A percentile compares a stretch with the other conserved stretches of the same genome.
Conservation (phyloP, 108 stramenopile species). For the Hondaea fermentalgiana region DNA sequence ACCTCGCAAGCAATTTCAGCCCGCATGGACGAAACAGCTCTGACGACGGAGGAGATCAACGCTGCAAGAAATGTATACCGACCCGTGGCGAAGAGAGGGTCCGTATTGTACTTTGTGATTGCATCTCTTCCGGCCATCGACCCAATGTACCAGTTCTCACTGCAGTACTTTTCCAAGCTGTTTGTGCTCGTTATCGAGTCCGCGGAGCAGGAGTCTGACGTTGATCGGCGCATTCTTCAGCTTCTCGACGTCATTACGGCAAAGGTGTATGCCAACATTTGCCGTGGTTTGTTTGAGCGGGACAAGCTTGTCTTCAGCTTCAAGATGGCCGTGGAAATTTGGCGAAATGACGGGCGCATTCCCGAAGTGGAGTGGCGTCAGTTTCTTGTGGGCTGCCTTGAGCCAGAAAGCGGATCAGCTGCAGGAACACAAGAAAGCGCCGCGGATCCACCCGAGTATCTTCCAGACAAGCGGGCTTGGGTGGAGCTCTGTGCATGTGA, state of each 20-base stretch:
- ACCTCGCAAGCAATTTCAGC: slow-evolving; percentile 44
- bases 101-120: slow-evolving; percentile 52
- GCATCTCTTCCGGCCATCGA: slow-evolving; percentile 42
- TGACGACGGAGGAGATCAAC: slow-evolving; percentile 47
- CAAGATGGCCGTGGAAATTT: slow-evolving; percentile 22
- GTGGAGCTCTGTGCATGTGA: neutral
- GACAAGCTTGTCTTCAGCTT: slow-evolving; percentile 35
- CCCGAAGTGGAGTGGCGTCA: slow-evolving; percentile 38
- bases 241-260: slow-evolving; percentile 44
- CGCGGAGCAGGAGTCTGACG: slow-evolving; percentile 25
- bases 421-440: no score
- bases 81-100: slow-evolving; percentile 46
- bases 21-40: slow-evolving; percentile 47
- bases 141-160: slow-evolving; percentile 58
- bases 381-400: slow-evolving; percentile 33
- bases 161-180: slow-evolving; percentile 48
- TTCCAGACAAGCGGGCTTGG: slow-evolving; percentile 32
- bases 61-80: slow-evolving; percentile 43
- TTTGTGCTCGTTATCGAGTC: slow-evolving; percentile 37
- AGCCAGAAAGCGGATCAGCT: neutral
- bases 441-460: neutral
- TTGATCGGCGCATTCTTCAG: slow-evolving; percentile 31
- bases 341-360: neutral
- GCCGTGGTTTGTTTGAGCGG: slow-evolving; percentile 43
- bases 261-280: slow-evolving; percentile 44